Conservation (phyloP, 176 grass and related monocot genomes). For the Leersia perrieri region DNA sequence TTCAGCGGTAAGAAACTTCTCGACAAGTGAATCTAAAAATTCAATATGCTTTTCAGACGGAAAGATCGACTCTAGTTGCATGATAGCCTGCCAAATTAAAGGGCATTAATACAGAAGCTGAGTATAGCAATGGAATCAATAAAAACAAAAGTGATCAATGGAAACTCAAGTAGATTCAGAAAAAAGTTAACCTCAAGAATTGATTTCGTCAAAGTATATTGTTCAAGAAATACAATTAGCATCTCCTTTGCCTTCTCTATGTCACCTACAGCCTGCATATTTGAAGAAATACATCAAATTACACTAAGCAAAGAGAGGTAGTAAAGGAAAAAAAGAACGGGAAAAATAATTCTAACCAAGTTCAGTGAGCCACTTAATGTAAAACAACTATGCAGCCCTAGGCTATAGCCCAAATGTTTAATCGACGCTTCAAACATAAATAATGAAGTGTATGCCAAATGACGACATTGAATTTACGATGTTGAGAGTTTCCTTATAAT, state of each 20-base stretch:
- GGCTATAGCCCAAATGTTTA: background rate
- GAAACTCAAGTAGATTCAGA: slow-evolving; percentile 3
- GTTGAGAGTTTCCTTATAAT: background rate
- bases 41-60: slow-evolving; percentile 66
- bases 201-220: slow-evolving; percentile 53
- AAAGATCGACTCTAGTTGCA: slow-evolving; percentile 81
- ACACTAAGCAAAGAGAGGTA: background rate
- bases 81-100: slow-evolving; percentile 60
- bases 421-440: background rate
- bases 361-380: background rate
- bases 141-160: background rate
- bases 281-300: slow-evolving; percentile 28
- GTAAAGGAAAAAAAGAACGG: background rate
- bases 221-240: slow-evolving; percentile 49
- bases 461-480: background rate
- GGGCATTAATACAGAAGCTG: background rate
- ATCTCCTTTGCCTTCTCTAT: slow-evolving; percentile 79
- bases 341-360: background rate
- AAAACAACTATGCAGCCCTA: background rate
- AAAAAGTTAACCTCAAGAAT: slow-evolving; percentile 71
- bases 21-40: slow-evolving; percentile 83
- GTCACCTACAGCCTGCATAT: slow-evolving; percentile 57
- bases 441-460: background rate
- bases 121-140: background rate
- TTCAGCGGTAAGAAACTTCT: slow-evolving; percentile 69